phyloP scores from a whole-genome alignment of 495 filamentous ascomycete species.

The Evernia prunastri region DNA sequence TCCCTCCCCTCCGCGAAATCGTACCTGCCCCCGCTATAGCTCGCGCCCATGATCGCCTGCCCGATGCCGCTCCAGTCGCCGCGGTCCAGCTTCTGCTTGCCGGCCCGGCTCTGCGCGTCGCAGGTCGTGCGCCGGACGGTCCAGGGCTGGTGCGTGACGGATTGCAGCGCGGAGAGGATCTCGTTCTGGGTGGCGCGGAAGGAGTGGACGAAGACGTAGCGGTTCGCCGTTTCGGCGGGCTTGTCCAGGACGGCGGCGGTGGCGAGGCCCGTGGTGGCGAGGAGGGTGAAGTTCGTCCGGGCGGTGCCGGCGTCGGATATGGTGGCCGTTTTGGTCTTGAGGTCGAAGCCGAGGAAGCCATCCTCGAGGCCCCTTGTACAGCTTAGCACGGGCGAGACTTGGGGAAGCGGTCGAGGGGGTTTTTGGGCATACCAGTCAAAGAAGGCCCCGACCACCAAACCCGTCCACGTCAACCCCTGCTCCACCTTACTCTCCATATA shows the following conservation, averaged over 20 bases:
- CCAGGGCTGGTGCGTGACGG: constrained; percentile 38
- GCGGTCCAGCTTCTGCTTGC: constrained; percentile 30
- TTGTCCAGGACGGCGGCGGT: constrained; percentile 37
- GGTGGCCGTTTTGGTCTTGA: constrained; percentile 36
- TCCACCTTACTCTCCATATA: constrained; percentile 42
- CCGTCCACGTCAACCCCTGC: constrained; percentile 43
- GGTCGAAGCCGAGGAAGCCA: constrained; percentile 43
- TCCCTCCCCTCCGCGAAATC: constrained; percentile 31
- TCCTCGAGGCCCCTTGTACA: constrained; percentile 32
- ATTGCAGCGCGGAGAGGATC: constrained; percentile 40
- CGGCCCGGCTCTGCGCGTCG: constrained; percentile 29
- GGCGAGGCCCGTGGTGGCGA: constrained; percentile 35
- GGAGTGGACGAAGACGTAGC: constrained; percentile 42
- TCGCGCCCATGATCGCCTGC: constrained; percentile 29
- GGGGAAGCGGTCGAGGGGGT: not conserved
- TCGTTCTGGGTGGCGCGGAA: constrained; percentile 42
- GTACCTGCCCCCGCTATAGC: constrained; percentile 28
- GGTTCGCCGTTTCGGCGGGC: constrained; percentile 41
- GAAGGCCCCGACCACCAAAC: constrained; percentile 42
- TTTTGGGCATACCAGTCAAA: constrained; percentile 43
- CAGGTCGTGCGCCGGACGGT: constrained; percentile 32
- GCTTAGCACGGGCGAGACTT: not conserved
- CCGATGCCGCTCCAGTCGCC: constrained; percentile 36
- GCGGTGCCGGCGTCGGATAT: constrained; percentile 42
- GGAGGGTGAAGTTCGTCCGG: constrained; percentile 37